Conservation (phyloP, 2,329 filamentous ascomycete genomes). For the Colletotrichum horii region DNA sequence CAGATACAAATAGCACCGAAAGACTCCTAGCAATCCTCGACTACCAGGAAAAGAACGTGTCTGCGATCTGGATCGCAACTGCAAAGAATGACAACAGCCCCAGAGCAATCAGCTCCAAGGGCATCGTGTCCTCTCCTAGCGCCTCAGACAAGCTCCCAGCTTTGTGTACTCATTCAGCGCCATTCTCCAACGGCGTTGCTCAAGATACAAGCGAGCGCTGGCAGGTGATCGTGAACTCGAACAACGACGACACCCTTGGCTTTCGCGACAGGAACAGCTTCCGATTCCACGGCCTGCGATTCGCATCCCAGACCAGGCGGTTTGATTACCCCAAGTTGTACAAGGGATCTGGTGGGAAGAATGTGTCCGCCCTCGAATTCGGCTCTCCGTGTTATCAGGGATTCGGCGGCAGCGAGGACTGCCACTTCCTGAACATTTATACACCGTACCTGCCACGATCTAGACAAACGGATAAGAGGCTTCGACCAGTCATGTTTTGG, state of each 20-base stretch:
- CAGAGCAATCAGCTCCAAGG: conserved; percentile 31
- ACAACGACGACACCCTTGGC: conserved; percentile 42
- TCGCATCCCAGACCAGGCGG: conserved; percentile 40
- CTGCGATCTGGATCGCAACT: conserved; percentile 41
- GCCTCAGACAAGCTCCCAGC: conserved; percentile 32
- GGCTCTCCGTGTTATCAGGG: conserved; percentile 41
- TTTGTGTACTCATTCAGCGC: conserved; percentile 49
- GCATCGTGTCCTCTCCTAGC: conserved; percentile 24
- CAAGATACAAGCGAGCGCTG: conserved; percentile 38
- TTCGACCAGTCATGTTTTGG: conserved; percentile 53
- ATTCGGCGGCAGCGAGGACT: conserved; percentile 41
- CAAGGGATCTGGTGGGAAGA: conserved; percentile 28
- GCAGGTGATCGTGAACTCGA: conserved; percentile 41
- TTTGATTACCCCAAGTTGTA: conserved; percentile 44
- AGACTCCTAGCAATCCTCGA: conserved; percentile 40
- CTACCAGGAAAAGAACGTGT: conserved; percentile 31
- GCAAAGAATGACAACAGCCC: conserved; percentile 21
- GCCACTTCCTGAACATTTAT: conserved; percentile 51
- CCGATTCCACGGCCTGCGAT: conserved; percentile 51
- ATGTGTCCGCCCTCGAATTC: conserved; percentile 32
- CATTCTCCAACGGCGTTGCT: conserved; percentile 37
- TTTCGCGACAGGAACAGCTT: conserved; percentile 53
- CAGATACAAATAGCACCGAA: conserved; percentile 32
- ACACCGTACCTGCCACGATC: conserved; percentile 42
- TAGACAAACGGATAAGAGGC: conserved; percentile 30